Base-by-base conservation (phyloP, 805 yeast species). In the Ogataea haglerorum region DNA sequence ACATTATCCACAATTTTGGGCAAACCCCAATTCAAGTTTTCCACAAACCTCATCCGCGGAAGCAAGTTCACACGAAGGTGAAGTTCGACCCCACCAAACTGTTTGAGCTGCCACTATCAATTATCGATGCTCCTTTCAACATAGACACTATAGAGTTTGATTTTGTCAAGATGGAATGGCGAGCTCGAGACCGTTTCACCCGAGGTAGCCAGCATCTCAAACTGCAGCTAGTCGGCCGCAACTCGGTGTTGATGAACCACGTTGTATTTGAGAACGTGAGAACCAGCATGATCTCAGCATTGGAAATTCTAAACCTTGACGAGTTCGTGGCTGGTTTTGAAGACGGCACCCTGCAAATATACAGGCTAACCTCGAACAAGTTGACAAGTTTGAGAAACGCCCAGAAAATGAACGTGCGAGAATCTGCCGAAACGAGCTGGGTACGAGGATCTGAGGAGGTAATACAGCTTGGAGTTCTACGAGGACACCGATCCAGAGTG, bases 1-100 rank as follows among this genome's bases (percentile, higher is more conserved):
- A 95, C 2, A 84, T 85, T 51, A 88, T 88, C 37, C 93, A 89
- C 57, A 88, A 88, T 60, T 88, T 88, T 69, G 96, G 96, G 0
- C 96, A 88, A 57, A 88, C 95, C 0, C 96, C 96, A 1, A 56
- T 74, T 35, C 85, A 83, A 51, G 64, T 89, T 9, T 86, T 89
- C 51, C 67, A 64, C 13, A 73, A 72, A 37, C 82, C 89, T 0
- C 96, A 88, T 59, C 82, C 84, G 1, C 47, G 55, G 18, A 68
- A 72, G 40, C 75, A 67, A 2, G 60, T 63, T 0, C 48, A 65
- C n/a, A 61, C 65, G 16, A 41, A 60, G 19, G 63, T 80, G 2
- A 55, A 56, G 26, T 53, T 67, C 24, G 67, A 68, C 18, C 36
- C 58, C 1, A 45, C 57, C 1, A 61, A 56, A n/a, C 35, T 66